Evolutionary conservation across 208 protist species (phyloP), one percentile per base, ranked within the genome.

Genomic region (Leishmania amazonensis): DNA sequence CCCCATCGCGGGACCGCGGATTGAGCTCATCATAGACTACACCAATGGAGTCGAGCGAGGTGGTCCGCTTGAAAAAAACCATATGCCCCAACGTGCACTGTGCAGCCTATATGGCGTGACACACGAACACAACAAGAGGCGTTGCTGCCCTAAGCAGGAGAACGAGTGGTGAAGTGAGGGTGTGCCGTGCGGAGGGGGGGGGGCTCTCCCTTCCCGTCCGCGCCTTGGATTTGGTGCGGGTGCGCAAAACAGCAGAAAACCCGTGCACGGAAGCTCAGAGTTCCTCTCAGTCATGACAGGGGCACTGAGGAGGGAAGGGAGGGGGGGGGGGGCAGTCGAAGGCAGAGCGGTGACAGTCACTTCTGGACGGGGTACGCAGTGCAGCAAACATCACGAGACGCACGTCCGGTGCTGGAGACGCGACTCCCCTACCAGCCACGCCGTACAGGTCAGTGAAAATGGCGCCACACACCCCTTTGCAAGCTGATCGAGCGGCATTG

Each of bases 1-100:
- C 58, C 60, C 45, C n/a, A n/a, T 60, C 45, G 19, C 68, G 57
- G 0, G 83, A 78, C 53, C 35, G 68, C 13, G 75, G 19, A 31
- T 85, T 67, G 38, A 21, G 45, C 74, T 93, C 89, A 15, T 88
- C 81, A 64, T 89, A 93, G 40, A 78, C 64, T 24, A 91, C 79
- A 0, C 87, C 89, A 38, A 93, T 90, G 0, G 83, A 86, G 35
- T 91, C 87, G 8, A 93, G 83, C 0, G 87, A 91, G 75, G 15
- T 83, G n/a, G 85, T 86, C n/a, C 87, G 85, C 79, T 86, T 85
- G 70, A 85, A 91, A 40, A 88, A 87, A 38, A 85, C 74, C 87
- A 90, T 65, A n/a, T 13, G 13, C 17, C 7, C 2, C 6, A 64
- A 1, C 28, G 24, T 13, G 2, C 35, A 4, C 11, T 17, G 8